Evolutionary conservation across 768 basidiomycete species (phyloP), one percentile per base, ranked within the genome.

Genomic region (Myochromella boudieri): DNA sequence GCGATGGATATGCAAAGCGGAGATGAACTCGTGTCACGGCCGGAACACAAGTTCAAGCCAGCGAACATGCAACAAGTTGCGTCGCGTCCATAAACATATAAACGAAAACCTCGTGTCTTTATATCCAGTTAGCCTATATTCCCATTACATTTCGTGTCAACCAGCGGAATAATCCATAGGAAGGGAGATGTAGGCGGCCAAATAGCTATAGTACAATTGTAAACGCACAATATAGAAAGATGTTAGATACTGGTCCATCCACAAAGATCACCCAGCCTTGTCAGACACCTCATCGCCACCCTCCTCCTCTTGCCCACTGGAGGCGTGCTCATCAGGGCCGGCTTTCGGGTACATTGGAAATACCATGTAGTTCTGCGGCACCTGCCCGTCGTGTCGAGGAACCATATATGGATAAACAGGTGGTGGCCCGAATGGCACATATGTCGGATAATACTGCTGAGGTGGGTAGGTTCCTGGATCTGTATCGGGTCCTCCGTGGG

Each of bases 381-480:
- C 46, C 37, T 57, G 58, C 24, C 62, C 62, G 54, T 69, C 64
- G 41, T 60, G 60, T 49, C 63, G 60, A 46, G 64, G 56, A 31
- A 66, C 44, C 50, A 57, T 55, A 43, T 53, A 59, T 34, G 55
- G 57, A 52, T 57, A 56, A 29, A 55, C 52, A 38, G 51, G 48
- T 27, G 57, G 55, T 22, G 57, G 50, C 14, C 48, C 48, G 20
- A 56, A 59, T 22, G 57, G 57, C 33, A 59, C 52, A 26, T 57
- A 59, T 2, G 56, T 42, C 8, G 55, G 58, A 34, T 59, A 61
- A 34, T 55, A 61, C 31, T 57, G 60, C 28, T 59, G 60, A 3
- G 41, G 40, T 41, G 60, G 49, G 31, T 59, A 60, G 37, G 41
- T 24, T 7, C 46, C 42, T 10, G 49, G 55, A 44, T 56, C 55